Percentiles rank a stretch among this genome's conserved stretches.
These are phyloP conservation scores for Fusarium veterinarium DNA, from an alignment of 2,329 filamentous ascomycete species.

Conservation along the genomic window DNA sequence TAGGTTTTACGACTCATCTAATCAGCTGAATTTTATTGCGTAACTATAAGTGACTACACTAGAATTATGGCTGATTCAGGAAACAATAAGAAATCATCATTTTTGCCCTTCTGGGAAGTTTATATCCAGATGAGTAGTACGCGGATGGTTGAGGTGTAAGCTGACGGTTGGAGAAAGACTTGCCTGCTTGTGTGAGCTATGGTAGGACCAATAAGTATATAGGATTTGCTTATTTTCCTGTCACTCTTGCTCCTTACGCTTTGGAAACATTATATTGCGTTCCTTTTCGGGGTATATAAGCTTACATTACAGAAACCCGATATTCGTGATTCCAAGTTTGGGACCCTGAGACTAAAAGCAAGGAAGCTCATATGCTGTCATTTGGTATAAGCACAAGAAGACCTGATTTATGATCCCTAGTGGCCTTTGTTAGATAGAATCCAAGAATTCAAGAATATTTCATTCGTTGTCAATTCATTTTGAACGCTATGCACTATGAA, in stretches of 20 bases:
- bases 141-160: too few relatives aligned
- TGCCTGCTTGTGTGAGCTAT: not conserved
- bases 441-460: not conserved
- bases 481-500: conserved; percentile 4
- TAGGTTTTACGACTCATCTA: conserved; percentile 2
- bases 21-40: not conserved
- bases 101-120: not conserved
- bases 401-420: fast-evolving
- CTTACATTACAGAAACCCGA: not conserved
- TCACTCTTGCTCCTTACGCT: not conserved
- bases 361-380: not conserved
- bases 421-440: fast-evolving
- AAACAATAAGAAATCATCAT: not conserved
- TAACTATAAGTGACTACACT: not conserved
- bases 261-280: not conserved
- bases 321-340: not conserved
- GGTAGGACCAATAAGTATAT: not conserved
- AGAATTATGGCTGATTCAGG: not conserved
- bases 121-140: too few relatives aligned
- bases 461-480: not conserved
- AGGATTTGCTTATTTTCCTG: too few relatives aligned
- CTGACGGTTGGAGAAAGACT: too few relatives aligned
- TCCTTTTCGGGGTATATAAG: too few relatives aligned
- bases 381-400: not conserved
- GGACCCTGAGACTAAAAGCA: not conserved